Evolutionary conservation across 352 stramenopile species (phyloP).

Genomic region (Phytopythium delawarense): DNA sequence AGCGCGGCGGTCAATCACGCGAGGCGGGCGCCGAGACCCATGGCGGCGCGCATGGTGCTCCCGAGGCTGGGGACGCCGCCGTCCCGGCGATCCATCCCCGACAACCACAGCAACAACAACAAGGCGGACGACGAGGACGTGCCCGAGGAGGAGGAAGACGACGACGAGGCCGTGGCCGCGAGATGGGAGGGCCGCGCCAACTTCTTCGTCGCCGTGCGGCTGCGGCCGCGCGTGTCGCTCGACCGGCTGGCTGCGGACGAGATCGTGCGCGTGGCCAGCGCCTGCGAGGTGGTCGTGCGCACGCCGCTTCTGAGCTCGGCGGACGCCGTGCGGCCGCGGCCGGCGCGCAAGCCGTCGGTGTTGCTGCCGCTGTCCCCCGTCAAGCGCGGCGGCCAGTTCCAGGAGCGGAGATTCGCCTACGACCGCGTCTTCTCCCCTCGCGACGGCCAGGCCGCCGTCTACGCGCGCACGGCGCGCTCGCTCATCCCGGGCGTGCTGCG

Average conservation of each 20-base stretch:
- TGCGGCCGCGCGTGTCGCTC: conserved; percentile 76
- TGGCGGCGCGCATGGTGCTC: background rate
- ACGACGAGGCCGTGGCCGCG: conserved; percentile 26
- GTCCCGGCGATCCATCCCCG: background rate
- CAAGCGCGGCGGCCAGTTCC: conserved; percentile 4
- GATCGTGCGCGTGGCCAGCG: conserved; percentile 83
- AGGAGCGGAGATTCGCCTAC: conserved; percentile 66
- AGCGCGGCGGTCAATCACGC: background rate
- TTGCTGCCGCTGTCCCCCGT: conserved; percentile 19
- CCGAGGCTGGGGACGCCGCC: background rate
- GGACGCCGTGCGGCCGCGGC: background rate
- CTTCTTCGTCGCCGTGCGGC: conserved; percentile 85
- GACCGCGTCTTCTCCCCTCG: conserved; percentile 81
- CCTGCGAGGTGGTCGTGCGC: conserved; percentile 78
- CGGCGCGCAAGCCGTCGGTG: conserved; percentile 4
- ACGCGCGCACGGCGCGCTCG: conserved; percentile 84
- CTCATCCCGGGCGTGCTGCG: conserved; percentile 86
- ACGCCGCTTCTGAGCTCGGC: background rate
- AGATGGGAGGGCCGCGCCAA: conserved; percentile 83
- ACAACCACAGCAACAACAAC: background rate
- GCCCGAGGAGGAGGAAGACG: conserved; percentile 64
- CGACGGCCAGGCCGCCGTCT: conserved; percentile 77
- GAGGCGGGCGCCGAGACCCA: background rate
- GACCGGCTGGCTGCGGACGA: conserved; percentile 53
- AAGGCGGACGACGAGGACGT: conserved; percentile 15